Percentiles rank a stretch among this genome's conserved stretches.
phyloP scores from a whole-genome alignment of 164 flowering plant species.

The Berberis thunbergii region DNA sequence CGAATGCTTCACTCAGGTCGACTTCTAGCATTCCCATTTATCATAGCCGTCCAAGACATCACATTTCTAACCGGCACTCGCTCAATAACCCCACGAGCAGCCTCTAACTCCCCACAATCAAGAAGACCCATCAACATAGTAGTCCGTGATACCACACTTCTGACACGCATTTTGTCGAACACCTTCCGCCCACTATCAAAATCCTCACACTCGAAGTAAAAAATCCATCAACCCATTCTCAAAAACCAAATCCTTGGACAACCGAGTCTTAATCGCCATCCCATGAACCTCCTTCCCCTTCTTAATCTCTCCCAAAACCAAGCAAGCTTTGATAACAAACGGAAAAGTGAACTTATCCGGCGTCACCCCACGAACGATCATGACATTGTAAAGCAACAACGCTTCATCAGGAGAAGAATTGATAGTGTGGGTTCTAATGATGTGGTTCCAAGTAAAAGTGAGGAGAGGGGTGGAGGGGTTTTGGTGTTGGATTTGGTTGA shows the following conservation, averaged over 20 bases:
- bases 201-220: constrained; percentile 49
- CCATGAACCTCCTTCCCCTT: constrained; percentile 60
- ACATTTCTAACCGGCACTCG: constrained; percentile 65
- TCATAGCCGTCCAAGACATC: constrained; percentile 16
- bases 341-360: constrained; percentile 75
- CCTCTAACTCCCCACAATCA: constrained; percentile 42
- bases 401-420: constrained; percentile 29
- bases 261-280: constrained; percentile 48
- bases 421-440: constrained; percentile 50
- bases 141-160: constrained; percentile 70
- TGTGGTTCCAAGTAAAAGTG: constrained; percentile 59
- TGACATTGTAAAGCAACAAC: constrained; percentile 23
- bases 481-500: no score
- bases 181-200: constrained; percentile 31
- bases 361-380: constrained; percentile 29
- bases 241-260: constrained; percentile 40
- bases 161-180: constrained; percentile 56
- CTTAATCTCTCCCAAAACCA: constrained; percentile 39
- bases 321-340: constrained; percentile 68
- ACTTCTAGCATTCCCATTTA: constrained; percentile 34
- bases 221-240: constrained; percentile 65
- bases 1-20: constrained; percentile 13
- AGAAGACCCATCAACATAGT: constrained; percentile 53
- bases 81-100: constrained; percentile 29
- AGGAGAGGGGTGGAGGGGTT: no score